These are phyloP conservation scores for Tillandsia leiboldiana DNA, from an alignment of 176 grass and related monocot genomes.

Conservation along the genomic window DNA sequence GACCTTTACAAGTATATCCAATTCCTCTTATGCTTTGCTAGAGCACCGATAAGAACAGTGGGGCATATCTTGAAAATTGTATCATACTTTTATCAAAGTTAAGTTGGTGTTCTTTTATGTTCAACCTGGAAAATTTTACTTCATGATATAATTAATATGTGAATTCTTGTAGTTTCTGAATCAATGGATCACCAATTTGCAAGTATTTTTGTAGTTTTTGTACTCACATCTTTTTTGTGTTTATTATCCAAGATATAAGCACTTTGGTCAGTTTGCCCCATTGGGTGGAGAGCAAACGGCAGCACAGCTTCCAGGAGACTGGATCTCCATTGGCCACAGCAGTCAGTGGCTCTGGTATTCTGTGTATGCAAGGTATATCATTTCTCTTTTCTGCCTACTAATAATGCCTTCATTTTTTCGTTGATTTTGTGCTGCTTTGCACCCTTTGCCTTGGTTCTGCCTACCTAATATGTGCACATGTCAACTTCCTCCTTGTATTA, in stretches of 20 bases:
- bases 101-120: no score
- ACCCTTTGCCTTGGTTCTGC: not conserved
- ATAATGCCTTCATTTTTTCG: not conserved
- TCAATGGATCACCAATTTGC: no score
- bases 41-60: no score
- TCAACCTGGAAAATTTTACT: no score
- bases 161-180: no score
- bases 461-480: not conserved
- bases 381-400: not conserved
- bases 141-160: no score
- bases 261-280: conserved; percentile 83
- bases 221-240: conserved; percentile 20
- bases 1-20: no score
- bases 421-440: not conserved
- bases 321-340: conserved; percentile 85
- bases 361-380: conserved; percentile 71
- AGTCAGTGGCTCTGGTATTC: conserved; percentile 96
- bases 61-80: no score
- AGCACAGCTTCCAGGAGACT: conserved; percentile 86
- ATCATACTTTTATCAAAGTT: no score
- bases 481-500: not conserved
- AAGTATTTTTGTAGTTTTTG: not conserved
- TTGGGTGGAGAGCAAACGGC: conserved; percentile 87
- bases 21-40: no score
- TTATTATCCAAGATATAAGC: conserved; percentile 58